Evolutionary conservation across 2,329 filamentous ascomycete species (phyloP).

Genomic region (Colletotrichum lindemuthianum): DNA sequence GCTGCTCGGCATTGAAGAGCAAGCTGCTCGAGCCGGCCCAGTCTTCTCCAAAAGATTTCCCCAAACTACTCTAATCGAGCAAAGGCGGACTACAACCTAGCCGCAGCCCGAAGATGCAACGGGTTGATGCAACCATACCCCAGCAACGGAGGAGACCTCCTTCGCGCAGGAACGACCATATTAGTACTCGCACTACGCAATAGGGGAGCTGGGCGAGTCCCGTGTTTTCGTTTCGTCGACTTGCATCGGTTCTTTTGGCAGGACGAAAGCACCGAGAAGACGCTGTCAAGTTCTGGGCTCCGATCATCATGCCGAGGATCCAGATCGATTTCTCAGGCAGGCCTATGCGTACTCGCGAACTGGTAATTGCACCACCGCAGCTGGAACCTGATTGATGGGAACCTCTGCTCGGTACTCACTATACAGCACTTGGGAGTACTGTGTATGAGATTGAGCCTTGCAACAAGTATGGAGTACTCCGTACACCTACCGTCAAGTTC

Average conservation of each 20-base stretch:
- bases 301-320: background rate
- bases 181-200: no score
- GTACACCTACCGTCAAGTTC: background rate
- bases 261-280: background rate
- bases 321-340: no score
- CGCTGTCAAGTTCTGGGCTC: background rate
- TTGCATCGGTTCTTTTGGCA: constrained; percentile 13
- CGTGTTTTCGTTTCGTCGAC: background rate
- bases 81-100: constrained; percentile 14
- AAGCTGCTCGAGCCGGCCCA: constrained; percentile 14
- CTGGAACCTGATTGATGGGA: no score
- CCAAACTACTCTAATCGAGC: constrained; percentile 31
- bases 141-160: constrained; percentile 6
- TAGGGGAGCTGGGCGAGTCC: no score
- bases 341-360: no score
- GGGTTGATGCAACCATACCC: constrained; percentile 22
- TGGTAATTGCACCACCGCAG: no score
- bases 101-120: constrained; percentile 27
- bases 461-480: constrained; percentile 5
- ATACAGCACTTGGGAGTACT: no score
- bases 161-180: background rate
- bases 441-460: background rate
- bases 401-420: no score
- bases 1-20: constrained; percentile 23
- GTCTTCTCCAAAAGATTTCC: constrained; percentile 34